Evolutionary conservation across 306 rosid genomes (phyloP).

Genomic region (Trichosanthes cucumerina): DNA sequence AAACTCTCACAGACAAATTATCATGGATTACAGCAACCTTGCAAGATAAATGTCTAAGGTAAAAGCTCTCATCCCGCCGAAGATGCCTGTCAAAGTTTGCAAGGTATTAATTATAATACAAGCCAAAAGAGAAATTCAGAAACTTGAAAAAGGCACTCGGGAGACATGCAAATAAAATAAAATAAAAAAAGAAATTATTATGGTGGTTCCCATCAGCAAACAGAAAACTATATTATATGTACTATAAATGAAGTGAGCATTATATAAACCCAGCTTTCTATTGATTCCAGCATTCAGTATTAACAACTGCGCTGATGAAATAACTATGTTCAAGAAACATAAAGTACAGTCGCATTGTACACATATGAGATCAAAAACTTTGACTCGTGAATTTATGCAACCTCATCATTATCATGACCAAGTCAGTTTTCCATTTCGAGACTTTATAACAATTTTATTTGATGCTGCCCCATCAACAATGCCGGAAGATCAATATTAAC

Average conservation of each 20-base stretch:
- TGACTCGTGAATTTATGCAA: not conserved
- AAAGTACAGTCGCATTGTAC: not conserved
- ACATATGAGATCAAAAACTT: not conserved
- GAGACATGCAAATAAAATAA: not conserved
- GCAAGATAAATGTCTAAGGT: conserved; percentile 48
- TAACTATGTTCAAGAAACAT: not conserved
- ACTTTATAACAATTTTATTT: not conserved
- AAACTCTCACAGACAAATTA: conserved; percentile 29
- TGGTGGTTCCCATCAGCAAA: not conserved
- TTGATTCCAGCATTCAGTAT: not conserved
- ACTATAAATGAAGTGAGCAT: not conserved
- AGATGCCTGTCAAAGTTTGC: conserved; percentile 38
- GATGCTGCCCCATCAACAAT: not conserved
- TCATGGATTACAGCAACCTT: conserved; percentile 55
- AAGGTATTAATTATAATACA: not conserved
- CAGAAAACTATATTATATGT: not conserved
- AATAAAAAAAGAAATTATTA: not conserved
- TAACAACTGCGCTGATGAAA: not conserved
- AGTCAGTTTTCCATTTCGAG: not conserved
- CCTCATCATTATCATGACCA: not conserved
- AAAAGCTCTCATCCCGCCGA: conserved; percentile 41
- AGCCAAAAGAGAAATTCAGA: not conserved
- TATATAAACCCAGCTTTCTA: not conserved
- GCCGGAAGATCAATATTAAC: not conserved
- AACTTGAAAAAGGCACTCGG: not conserved